Base-by-base conservation (phyloP, 768 basidiomycete species). In the Boletus subparvulus region DNA sequence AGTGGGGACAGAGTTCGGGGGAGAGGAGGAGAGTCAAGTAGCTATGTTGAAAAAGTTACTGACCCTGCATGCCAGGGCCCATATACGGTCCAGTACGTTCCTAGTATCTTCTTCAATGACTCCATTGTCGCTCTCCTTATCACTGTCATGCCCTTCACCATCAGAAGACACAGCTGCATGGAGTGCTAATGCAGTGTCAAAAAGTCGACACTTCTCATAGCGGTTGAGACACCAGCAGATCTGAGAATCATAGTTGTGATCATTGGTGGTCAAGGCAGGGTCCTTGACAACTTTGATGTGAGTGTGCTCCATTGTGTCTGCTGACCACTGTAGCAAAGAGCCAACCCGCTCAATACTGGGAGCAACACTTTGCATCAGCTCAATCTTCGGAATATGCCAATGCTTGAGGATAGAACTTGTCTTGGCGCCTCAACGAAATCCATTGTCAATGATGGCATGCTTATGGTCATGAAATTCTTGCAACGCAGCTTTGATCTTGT, bases 341-440 rank as follows among this genome's bases (percentile, higher is more conserved):
- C 37, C 45, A 13, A 54, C 28, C 14, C 3, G 7, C 11, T 21
- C 6, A 4, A 54, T 43, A 19, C 45, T 54, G 4, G 52, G 37
- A 46, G 7, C 17, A 11, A 54, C 36, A 28, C 8, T 46, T 21
- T 45, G 36, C 36, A 37, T 37, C 14, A 37, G 36, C 5, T 37
- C 14, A 5, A 37, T 6, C 58, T 81, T 81, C 2, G 74, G 77
- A 41, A 80, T 79, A 17, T 71, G 48, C 62, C 71, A 80, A 50
- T 78, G 58, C 8, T 72, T 36, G 21, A 75, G 70, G 1, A 65
- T 53, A 8, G 50, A 50, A 24, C 62, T 64, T 9, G 42, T 10
- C 13, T 37, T 21, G 12, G 5, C 2, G 4, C 74, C 70, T 8
- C 45, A 17, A 7, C 66, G 54, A 26, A 69, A 68, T 6, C 71